phyloP scores from a whole-genome alignment of 305 asterid genomes.

The Fraxinus nigra region DNA sequence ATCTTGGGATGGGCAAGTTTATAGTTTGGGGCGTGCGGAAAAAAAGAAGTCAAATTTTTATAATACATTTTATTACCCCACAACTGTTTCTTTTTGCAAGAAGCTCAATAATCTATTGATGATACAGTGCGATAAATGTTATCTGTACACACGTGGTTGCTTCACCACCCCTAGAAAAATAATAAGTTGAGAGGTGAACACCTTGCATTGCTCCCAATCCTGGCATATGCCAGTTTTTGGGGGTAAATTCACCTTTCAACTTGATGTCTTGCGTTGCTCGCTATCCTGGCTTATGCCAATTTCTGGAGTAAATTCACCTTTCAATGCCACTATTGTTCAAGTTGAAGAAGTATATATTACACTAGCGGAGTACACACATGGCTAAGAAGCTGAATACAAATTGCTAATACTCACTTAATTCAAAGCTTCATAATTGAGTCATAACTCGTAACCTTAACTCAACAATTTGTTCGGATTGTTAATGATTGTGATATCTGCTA shows the following conservation, averaged over 20 bases:
- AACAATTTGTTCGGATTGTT: background rate
- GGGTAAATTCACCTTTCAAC: background rate
- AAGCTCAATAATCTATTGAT: background rate
- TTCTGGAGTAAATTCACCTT: constrained; percentile 3
- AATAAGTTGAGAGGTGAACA: background rate
- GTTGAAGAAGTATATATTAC: background rate
- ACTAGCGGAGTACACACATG: background rate
- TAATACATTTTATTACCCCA: background rate
- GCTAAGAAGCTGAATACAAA: background rate
- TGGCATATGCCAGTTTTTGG: background rate
- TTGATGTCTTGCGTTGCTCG: constrained; percentile 5
- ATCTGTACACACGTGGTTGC: background rate
- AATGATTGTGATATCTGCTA: constrained; percentile 6
- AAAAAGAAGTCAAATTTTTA: background rate
- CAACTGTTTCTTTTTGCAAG: background rate
- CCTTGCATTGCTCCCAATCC: constrained; percentile 7
- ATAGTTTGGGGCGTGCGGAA: background rate
- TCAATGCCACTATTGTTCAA: background rate
- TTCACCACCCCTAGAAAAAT: constrained; percentile 1
- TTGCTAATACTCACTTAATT: constrained; percentile 10
- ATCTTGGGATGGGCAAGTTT: background rate
- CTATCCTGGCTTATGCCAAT: background rate
- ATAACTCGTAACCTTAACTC: background rate
- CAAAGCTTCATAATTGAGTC: constrained; percentile 9
- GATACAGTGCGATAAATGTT: background rate